Conservation (phyloP, 495 filamentous ascomycete species). For the Podospora conica region DNA sequence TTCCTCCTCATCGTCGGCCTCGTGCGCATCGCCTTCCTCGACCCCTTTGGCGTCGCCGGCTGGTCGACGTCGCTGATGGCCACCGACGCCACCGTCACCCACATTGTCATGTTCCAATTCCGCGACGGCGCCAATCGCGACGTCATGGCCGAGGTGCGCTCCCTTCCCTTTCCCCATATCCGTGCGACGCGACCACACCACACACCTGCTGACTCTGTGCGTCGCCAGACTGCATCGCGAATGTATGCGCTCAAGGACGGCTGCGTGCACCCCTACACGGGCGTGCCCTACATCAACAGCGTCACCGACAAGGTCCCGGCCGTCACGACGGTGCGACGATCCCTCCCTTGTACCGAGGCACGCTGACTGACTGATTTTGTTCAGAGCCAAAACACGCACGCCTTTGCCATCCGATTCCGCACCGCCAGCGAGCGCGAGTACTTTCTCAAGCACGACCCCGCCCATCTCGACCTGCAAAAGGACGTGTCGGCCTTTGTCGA, state of each 20-base stretch:
- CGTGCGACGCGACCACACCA: not conserved
- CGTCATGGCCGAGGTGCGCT: constrained; percentile 30
- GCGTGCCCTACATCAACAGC: not conserved
- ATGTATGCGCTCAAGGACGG: constrained; percentile 3
- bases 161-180: not conserved
- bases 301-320: not conserved
- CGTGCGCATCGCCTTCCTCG: constrained; percentile 12
- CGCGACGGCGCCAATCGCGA: constrained; percentile 31
- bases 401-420: not conserved
- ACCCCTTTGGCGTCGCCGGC: constrained; percentile 20
- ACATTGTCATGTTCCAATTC: constrained; percentile 57
- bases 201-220: not conserved
- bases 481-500: not conserved
- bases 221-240: not conserved
- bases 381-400: not conserved
- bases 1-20: constrained; percentile 9
- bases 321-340: not conserved
- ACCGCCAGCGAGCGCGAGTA: not conserved
- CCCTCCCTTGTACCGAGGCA: not conserved
- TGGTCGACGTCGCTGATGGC: constrained; percentile 1
- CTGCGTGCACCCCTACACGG: constrained; percentile 2
- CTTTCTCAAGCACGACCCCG: not conserved
- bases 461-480: not conserved
- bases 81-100: constrained; percentile 32
- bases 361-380: not conserved